Base-by-base conservation (phyloP, 176 grass and related monocot genomes). In the sorghum (Sorghum bicolor) region DNA sequence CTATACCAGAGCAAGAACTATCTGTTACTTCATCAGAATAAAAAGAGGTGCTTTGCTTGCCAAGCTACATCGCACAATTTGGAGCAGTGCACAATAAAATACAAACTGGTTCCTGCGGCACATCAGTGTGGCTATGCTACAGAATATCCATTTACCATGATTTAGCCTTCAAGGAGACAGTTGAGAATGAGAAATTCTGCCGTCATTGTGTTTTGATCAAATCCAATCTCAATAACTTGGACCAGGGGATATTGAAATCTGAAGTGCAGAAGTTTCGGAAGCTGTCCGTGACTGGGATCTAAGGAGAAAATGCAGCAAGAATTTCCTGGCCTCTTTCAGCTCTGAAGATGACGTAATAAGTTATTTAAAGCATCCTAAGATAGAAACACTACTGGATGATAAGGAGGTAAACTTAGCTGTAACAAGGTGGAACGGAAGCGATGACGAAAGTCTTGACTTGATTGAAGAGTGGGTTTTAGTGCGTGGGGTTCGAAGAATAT, bases 1-100 rank as follows among this genome's bases (percentile, higher is more conserved):
- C 9, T 77, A 19, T 6, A 2, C 15, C 22, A 0, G n/a, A 83
- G 20, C 53, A 55, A 83, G 10, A 55, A 79, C 40, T 25, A 33
- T 44, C 39, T 65, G 20, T 50, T 69, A 34, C 1, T 60, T 39
- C 75, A 22, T 45, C 61, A 1, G 10, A n/a, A 24, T 44, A 43
- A 55, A 78, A 83, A 16, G 37, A 84, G 73, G 16, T 88, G 61
- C 1, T 84, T 84, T 80, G 87, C 81, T 43, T 88, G 87, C 61
- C 58, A 84, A 5, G 76, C 38, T 5, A 74, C 69, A 84, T 88
- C 69, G 5, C 87, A 80, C 47, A 68, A 10, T 74, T 67, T 88
- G 81, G 87, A 80, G 37, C 20, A 84, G n/a, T 88, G 87, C 37
- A 47, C 11, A 45, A 84, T 44, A 60, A 88, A 84, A 80, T 17